These are phyloP conservation scores for Platanus orientalis DNA, from an alignment of 164 flowering plant species.

Conservation along the genomic window DNA sequence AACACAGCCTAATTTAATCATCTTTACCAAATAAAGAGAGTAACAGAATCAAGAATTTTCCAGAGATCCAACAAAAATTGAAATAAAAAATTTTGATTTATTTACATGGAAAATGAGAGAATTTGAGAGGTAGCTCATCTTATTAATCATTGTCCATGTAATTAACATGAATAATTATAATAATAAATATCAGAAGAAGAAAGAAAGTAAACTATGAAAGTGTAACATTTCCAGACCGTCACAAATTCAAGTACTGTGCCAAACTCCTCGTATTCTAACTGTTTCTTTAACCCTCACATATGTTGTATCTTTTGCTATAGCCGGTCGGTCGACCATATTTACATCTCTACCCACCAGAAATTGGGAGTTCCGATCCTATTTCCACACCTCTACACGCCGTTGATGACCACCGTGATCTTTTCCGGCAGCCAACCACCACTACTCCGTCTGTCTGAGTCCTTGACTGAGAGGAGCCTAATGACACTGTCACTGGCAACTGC, in stretches of 20 bases:
- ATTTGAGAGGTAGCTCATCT: constrained; percentile 19
- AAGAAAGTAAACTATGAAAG: constrained; percentile 14
- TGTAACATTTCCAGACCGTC: constrained; percentile 13
- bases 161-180: constrained; percentile 21
- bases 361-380: not conserved
- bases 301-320: not conserved
- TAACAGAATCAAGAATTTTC: too few species aligned
- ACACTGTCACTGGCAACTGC: constrained; percentile 11
- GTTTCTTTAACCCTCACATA: constrained; percentile 7
- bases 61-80: not conserved
- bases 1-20: too few species aligned
- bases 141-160: constrained; percentile 22
- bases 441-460: constrained; percentile 25
- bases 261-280: not conserved
- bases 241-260: constrained; percentile 18
- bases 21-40: too few species aligned
- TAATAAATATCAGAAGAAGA: constrained; percentile 4
- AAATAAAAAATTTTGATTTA: not conserved
- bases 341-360: constrained; percentile 28
- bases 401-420: constrained; percentile 32
- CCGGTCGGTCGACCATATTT: constrained; percentile 33
- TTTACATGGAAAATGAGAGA: not conserved
- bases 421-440: constrained; percentile 47
- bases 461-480: constrained; percentile 42
- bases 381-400: constrained; percentile 14